Conservation (phyloP, 306 rosid genomes). For the Alnus rubra region DNA sequence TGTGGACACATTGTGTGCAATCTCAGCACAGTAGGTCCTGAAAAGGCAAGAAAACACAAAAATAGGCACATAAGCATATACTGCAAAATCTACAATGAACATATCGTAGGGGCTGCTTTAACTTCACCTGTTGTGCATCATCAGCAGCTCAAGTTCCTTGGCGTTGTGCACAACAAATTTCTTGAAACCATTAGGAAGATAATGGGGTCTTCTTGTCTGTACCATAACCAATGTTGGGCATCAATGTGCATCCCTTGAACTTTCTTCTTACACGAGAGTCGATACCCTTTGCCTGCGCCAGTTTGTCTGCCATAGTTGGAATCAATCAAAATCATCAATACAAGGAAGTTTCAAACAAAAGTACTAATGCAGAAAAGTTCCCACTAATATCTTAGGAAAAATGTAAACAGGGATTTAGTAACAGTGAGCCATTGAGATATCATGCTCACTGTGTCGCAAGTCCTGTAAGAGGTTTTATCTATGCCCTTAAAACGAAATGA, state of each 20-base stretch:
- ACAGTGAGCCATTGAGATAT: slow-evolving; percentile 43
- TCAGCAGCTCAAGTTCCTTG: slow-evolving; percentile 57
- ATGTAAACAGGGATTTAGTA: slow-evolving; percentile 71
- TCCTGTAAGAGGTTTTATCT: slow-evolving; percentile 42
- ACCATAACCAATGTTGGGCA: slow-evolving; percentile 87
- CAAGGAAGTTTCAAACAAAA: background rate
- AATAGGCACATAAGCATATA: background rate
- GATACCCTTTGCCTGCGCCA: slow-evolving; percentile 91
- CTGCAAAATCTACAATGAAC: background rate
- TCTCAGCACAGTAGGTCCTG: slow-evolving; percentile 88
- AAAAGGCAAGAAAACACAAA: background rate
- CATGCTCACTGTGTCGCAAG: slow-evolving; percentile 78
- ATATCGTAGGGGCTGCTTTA: background rate
- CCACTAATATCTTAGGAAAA: background rate
- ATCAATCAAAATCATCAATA: background rate
- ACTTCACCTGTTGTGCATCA: slow-evolving; percentile 79
- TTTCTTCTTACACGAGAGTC: slow-evolving; percentile 81
- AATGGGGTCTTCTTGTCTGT: slow-evolving; percentile 84
- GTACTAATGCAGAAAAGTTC: background rate
- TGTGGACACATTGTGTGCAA: slow-evolving; percentile 78
- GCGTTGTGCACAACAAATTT: slow-evolving; percentile 76
- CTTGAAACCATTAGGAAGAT: slow-evolving; percentile 80
- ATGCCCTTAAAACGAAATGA: slow-evolving; percentile 66
- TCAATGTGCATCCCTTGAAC: slow-evolving; percentile 75
- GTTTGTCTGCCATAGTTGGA: slow-evolving; percentile 35